Evolutionary conservation across 768 basidiomycete species (phyloP), one percentile per base, ranked within the genome.

Genomic region (Suillus cothurnatus): DNA sequence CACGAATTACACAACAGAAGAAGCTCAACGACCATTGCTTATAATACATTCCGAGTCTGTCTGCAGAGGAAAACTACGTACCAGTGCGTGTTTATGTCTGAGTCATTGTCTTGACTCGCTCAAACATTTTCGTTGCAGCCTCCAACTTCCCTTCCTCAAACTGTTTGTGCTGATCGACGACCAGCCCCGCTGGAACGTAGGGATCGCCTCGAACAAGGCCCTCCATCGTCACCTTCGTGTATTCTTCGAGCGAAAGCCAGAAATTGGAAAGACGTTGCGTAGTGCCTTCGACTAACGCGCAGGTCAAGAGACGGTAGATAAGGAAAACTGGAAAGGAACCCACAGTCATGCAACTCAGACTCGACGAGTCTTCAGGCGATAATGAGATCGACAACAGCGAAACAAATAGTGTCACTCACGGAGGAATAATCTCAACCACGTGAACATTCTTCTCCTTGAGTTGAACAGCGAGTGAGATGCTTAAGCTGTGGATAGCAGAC

Each of bases 311-410:
- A 45, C 41, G 34, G 19, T 43, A 34, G 4, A 17, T 17, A 61
- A 3, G 6, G 14, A 56, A 62, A 62, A 4, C 11, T 7, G 4
- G 1, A 11, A 56, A n/a, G 28, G 43, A 4, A 70, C 81, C 68
- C 68, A 85, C 86, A 78, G 67, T 87, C 86, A 69, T 89, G 86
- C 36, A 88, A 75, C 68, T 88, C 87, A 4, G 86, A 87, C 73
- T 88, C 87, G 11, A 86, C 85, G 11, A 88, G 77, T 14, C 86
- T 87, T 61, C 15, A 50, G 12, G 31, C n/a, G 49, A 19, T 52
- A 23, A 49, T 32, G 53, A 61, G 41, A 53, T 14, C 36, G 49
- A 28, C 31, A 21, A 52, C 36, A 12, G 62, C 9, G 12, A 49
- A 23, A 14, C 78, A 65, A 26, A 47, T 15, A 1, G 41, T 12